Evolutionary conservation across 495 filamentous ascomycete species (phyloP), one percentile per base, ranked within the genome.

Genomic region (Neurospora sp.): DNA sequence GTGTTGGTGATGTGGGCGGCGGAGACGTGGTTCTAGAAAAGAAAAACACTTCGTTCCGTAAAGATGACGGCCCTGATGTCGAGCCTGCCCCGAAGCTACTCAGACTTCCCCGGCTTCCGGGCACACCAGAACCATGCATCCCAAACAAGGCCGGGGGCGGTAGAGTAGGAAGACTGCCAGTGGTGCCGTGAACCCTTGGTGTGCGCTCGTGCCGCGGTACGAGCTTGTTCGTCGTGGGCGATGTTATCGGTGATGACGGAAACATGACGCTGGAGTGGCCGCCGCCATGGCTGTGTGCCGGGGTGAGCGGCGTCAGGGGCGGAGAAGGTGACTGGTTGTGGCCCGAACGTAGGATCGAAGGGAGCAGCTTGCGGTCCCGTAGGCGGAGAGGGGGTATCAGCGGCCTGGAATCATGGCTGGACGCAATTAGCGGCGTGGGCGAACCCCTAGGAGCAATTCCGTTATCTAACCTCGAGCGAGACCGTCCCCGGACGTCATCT

Each of bases 341-440:
- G 8, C 48, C 39, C 5, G 74, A 73, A 15, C 78, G 79, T 66
- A 83, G 78, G 72, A 83, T 79, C 24, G 82, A 76, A 8, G 81
- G 78, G 39, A 85, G 79, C 48, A 83, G 80, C 37, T 75, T 81
- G 28, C 84, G 79, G 66, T 86, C 83, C 69, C 83, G 81, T 13
- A 86, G 79, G 8, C 83, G 83, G 10, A 83, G 80, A 4, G 83
- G 85, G 13, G 85, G 83, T 7, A 79, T 84, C 34, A 84, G 71
- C 6, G 77, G 72, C 19, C 76, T 77, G 17, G 75, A 75, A 5
- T 82, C 80, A 70, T 76, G 73, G 19, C 77, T 70, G 2, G 84
- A 78, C 21, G 81, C 79, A 70, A 85, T 85, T 7, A 85, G 73
- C 4, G 82, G 83, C 39, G 83, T 82, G 17, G 77, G 80, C 10